These are phyloP conservation scores for Plantago ovata DNA, from an alignment of 257 asterid species.

Conservation along the genomic window DNA sequence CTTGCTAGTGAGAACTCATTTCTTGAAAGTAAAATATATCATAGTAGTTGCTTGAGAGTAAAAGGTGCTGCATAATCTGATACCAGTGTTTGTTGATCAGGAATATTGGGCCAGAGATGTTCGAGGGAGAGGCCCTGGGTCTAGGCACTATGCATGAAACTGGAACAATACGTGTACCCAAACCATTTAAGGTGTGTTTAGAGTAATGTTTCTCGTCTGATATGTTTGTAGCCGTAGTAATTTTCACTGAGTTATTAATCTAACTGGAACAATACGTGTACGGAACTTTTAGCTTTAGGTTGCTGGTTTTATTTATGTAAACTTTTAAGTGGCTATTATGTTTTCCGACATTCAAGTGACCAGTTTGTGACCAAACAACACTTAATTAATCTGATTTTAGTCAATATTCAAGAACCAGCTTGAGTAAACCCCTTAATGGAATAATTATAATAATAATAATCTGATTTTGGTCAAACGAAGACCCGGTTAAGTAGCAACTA, in stretches of 20 bases:
- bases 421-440: too few species aligned
- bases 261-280: too few species aligned
- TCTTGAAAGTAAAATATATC: not conserved
- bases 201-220: slow-evolving; percentile 12
- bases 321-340: too few species aligned
- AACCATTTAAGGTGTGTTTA: slow-evolving; percentile 62
- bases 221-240: not conserved
- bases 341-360: too few species aligned
- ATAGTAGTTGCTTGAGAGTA: not conserved
- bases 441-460: too few species aligned
- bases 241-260: slow-evolving; percentile 2
- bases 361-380: too few species aligned
- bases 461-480: too few species aligned
- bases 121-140: slow-evolving; percentile 94
- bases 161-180: slow-evolving; percentile 74
- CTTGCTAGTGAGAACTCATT: not conserved
- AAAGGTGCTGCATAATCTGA: not conserved
- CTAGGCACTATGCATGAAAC: slow-evolving; percentile 87
- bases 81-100: slow-evolving; percentile 33
- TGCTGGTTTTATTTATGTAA: too few species aligned
- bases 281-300: too few species aligned
- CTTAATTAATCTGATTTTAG: too few species aligned
- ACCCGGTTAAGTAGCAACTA: too few species aligned
- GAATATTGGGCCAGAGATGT: slow-evolving; percentile 81
- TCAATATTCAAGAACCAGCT: too few species aligned